phyloP scores from a whole-genome alignment of 257 asterid species.

The Voacanga thouarsii region DNA sequence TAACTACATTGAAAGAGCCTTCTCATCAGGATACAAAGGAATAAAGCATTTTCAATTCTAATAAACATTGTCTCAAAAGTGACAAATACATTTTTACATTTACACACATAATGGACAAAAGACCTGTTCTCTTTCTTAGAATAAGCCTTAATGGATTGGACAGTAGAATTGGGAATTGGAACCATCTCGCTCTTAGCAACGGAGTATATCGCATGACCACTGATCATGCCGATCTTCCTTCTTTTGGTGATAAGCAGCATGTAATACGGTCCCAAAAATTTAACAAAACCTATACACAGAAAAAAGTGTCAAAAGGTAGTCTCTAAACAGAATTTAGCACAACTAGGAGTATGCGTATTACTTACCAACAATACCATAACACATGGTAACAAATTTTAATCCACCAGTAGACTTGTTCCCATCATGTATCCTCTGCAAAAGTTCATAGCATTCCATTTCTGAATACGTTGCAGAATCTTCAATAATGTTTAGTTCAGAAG shows the following conservation, averaged over 20 bases:
- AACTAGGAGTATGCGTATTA: background rate
- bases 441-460: conserved; percentile 62
- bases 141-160: conserved; percentile 63
- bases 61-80: conserved; percentile 36
- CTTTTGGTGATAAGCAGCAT: conserved; percentile 84
- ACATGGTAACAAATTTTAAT: conserved; percentile 66
- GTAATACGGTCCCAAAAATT: conserved; percentile 91
- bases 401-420: conserved; percentile 91
- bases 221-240: conserved; percentile 73
- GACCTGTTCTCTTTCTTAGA: conserved; percentile 98
- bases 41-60: conserved; percentile 35
- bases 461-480: conserved; percentile 79
- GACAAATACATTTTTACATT: conserved; percentile 46
- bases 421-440: conserved; percentile 63
- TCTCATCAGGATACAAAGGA: conserved; percentile 34
- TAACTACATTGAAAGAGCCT: conserved; percentile 26
- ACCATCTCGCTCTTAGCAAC: conserved; percentile 75
- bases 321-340: background rate
- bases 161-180: conserved; percentile 60
- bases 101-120: conserved; percentile 68
- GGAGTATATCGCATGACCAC: conserved; percentile 91
- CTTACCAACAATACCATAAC: conserved; percentile 93
- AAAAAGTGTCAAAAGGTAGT: conserved; percentile 13
- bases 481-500: conserved; percentile 51
- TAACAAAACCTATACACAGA: conserved; percentile 63